These are phyloP conservation scores for Lentinula detonsa DNA, from an alignment of 768 basidiomycete species.

Conservation along the genomic window DNA sequence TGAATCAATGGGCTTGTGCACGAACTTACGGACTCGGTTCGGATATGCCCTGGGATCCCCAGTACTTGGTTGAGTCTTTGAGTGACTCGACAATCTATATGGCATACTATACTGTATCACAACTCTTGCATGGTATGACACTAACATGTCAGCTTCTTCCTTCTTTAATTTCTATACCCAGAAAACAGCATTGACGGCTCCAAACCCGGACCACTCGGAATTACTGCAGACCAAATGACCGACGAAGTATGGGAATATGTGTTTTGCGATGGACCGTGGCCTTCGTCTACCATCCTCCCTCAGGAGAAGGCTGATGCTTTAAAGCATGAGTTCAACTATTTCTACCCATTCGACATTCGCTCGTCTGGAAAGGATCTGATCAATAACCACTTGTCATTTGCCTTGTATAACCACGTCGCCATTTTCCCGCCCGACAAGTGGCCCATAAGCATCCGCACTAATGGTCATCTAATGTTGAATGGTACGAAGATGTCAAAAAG, in stretches of 20 bases:
- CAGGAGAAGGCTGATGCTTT: constrained; percentile 77
- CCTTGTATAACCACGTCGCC: constrained; percentile 92
- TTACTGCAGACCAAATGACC: constrained; percentile 89
- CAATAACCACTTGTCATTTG: constrained; percentile 92
- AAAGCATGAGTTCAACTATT: constrained; percentile 91
- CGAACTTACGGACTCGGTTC: constrained; percentile 95
- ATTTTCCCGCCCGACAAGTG: constrained; percentile 88
- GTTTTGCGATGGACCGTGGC: constrained; percentile 73
- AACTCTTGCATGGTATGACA: constrained; percentile 80
- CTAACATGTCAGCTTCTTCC: neutral
- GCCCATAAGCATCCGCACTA: constrained; percentile 89
- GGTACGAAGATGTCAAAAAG: constrained; percentile 99
- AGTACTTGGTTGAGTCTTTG: constrained; percentile 93
- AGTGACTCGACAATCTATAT: constrained; percentile 99
- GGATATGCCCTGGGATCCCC: constrained; percentile 92
- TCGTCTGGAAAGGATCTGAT: constrained; percentile 98
- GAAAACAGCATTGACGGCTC: constrained; percentile 74
- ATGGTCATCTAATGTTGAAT: constrained; percentile 95
- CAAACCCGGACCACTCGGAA: constrained; percentile 74
- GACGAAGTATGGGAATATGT: constrained; percentile 98
- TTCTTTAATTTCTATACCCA: constrained; percentile 20
- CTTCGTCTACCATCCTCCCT: constrained; percentile 55
- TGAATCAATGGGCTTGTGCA: constrained; percentile 99
- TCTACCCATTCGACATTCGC: constrained; percentile 97
- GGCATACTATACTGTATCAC: constrained; percentile 94